These are phyloP conservation scores for Cyberlindnera xylosilytica DNA, from an alignment of 805 yeast species.

Conservation along the genomic window DNA sequence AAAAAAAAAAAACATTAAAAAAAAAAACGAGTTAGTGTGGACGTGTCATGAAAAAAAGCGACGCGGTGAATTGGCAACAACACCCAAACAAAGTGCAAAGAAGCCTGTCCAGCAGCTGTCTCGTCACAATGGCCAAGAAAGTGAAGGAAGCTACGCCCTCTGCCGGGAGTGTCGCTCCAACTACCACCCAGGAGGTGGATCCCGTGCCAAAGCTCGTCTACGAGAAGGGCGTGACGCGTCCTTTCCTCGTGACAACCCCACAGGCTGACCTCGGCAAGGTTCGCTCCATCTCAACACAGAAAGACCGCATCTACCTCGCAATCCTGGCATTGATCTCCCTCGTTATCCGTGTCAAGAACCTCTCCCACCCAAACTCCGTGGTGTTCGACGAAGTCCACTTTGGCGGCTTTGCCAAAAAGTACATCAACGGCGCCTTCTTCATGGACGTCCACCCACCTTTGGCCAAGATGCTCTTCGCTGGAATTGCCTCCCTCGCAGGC, in stretches of 20 bases:
- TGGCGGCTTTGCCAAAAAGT: constrained; percentile 92
- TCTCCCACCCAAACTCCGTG: constrained; percentile 72
- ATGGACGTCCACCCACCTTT: constrained; percentile 82
- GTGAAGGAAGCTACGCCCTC: constrained; percentile 11
- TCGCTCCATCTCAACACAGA: constrained; percentile 36
- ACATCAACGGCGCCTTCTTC: constrained; percentile 60
- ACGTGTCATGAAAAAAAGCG: constrained; percentile 14
- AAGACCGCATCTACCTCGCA: constrained; percentile 40
- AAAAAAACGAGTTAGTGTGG: no score
- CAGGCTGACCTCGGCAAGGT: constrained; percentile 35
- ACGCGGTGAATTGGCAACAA: constrained; percentile 2
- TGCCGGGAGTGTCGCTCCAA: neutral
- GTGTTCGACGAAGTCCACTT: constrained; percentile 94
- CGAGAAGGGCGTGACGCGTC: constrained; percentile 50
- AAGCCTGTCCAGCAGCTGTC: neutral
- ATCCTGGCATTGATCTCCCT: constrained; percentile 50
- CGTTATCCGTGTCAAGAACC: constrained; percentile 55
- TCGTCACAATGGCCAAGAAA: constrained; percentile 16
- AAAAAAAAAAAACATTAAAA: no score
- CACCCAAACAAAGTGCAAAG: neutral
- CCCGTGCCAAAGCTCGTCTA: constrained; percentile 45
- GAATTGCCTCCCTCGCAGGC: constrained; percentile 63
- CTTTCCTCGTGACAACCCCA: constrained; percentile 52
- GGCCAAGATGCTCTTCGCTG: constrained; percentile 73
- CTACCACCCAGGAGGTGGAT: constrained; percentile 20